Evolutionary conservation across 305 asterid species (phyloP).

Genomic region (Fraxinus xanthoxyloides): DNA sequence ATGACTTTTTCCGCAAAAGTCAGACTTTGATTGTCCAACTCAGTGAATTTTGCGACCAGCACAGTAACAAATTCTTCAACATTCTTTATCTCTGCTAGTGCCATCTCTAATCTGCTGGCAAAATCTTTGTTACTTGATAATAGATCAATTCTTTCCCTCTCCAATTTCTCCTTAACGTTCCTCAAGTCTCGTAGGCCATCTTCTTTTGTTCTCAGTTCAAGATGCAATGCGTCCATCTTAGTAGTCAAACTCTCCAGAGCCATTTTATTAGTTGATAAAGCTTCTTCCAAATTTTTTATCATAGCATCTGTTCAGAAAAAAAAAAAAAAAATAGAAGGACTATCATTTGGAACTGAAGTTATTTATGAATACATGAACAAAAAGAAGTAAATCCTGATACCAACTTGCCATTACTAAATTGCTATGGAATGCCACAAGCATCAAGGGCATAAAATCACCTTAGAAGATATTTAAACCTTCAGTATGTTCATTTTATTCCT

Average conservation of each 20-base stretch:
- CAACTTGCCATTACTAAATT: constrained; percentile 8
- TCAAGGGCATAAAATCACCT: constrained; percentile 14
- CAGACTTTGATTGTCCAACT: constrained; percentile 74
- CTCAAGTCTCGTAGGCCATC: constrained; percentile 48
- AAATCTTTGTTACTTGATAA: constrained; percentile 50
- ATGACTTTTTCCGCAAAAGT: constrained; percentile 55
- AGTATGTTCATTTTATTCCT: background rate
- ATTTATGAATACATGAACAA: background rate
- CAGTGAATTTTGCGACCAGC: constrained; percentile 57
- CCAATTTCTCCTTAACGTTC: constrained; percentile 49
- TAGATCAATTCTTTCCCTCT: constrained; percentile 58
- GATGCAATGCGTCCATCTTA: constrained; percentile 61
- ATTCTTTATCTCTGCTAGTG: constrained; percentile 56
- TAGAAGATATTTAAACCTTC: constrained; percentile 12
- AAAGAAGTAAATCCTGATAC: background rate
- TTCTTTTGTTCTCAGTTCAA: constrained; percentile 67
- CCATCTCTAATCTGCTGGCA: constrained; percentile 48
- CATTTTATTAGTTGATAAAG: constrained; percentile 49
- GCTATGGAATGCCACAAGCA: constrained; percentile 9
- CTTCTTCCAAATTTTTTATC: constrained; percentile 60
- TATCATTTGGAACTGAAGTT: background rate
- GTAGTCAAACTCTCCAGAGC: constrained; percentile 55
- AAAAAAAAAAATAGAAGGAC: background rate
- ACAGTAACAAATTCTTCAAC: constrained; percentile 62
- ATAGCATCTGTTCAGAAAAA: constrained; percentile 45